A percentile compares a stretch with the other conserved stretches of the same genome.
These are phyloP conservation scores for Monosporascus ibericus DNA, from an alignment of 2,329 filamentous ascomycete genomes.

Conservation along the genomic window DNA sequence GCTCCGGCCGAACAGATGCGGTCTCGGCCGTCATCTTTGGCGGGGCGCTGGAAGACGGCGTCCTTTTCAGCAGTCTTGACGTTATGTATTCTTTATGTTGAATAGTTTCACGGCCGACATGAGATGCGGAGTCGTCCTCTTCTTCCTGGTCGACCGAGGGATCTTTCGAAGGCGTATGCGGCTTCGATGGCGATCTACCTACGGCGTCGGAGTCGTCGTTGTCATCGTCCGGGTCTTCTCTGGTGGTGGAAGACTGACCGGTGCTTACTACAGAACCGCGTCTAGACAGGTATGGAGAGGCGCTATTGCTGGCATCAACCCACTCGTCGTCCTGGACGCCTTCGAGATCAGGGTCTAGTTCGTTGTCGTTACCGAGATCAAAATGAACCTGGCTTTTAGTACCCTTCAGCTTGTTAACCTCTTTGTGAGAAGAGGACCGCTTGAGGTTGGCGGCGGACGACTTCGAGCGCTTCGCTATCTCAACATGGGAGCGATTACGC, in stretches of 20 bases:
- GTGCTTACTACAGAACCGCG: slow-evolving; percentile 44
- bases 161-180: slow-evolving; percentile 23
- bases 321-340: slow-evolving; percentile 51
- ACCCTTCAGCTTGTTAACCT: slow-evolving; percentile 37
- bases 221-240: slow-evolving; percentile 18
- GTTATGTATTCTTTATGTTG: slow-evolving; percentile 62
- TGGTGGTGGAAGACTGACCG: slow-evolving; percentile 38
- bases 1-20: slow-evolving; percentile 37
- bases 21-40: slow-evolving; percentile 60
- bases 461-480: slow-evolving; percentile 46
- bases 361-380: slow-evolving; percentile 49
- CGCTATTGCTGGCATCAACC: slow-evolving; percentile 60
- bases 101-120: slow-evolving; percentile 34
- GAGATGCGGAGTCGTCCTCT: background rate
- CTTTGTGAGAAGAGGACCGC: slow-evolving; percentile 45
- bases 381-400: slow-evolving; percentile 54
- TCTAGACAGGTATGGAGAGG: slow-evolving; percentile 51
- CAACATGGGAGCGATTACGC: slow-evolving; percentile 54
- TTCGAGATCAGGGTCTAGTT: slow-evolving; percentile 23
- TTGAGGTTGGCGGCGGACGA: slow-evolving; percentile 44
- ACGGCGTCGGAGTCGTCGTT: background rate
- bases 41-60: slow-evolving; percentile 53
- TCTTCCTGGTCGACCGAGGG: slow-evolving; percentile 2
- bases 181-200: slow-evolving; percentile 18
- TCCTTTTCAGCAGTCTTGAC: slow-evolving; percentile 59